Percentiles rank a stretch among this genome's conserved stretches.
Conservation (phyloP, 1,284 basidiomycete genomes). For the Ceratobasidium papillatum region DNA sequence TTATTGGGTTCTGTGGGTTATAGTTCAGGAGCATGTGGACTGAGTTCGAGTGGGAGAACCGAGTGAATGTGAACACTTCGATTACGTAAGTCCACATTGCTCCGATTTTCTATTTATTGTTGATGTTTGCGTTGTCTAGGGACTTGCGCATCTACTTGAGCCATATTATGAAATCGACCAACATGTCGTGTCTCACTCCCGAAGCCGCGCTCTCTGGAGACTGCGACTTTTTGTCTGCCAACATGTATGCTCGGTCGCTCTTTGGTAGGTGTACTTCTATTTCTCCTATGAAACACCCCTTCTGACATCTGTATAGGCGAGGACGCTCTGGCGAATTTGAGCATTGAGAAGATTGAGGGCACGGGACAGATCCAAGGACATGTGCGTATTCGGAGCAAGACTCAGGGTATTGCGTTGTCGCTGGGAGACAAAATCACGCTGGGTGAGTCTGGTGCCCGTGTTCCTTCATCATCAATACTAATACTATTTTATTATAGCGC, state of each 20-base stretch:
- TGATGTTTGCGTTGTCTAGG: conserved; percentile 51
- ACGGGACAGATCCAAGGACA: conserved; percentile 85
- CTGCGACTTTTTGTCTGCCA: conserved; percentile 93
- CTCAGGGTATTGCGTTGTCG: conserved; percentile 93
- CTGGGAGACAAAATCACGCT: conserved; percentile 93
- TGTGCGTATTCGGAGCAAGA: conserved; percentile 92
- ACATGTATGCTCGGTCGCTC: conserved; percentile 90
- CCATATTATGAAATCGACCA: conserved; percentile 92
- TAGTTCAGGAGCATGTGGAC: conserved; percentile 98
- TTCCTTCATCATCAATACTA: background rate
- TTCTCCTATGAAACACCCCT: background rate
- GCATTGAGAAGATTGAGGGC: conserved; percentile 87
- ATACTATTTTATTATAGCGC: background rate
- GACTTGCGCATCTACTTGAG: conserved; percentile 85
- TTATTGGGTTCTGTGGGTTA: conserved; percentile 15
- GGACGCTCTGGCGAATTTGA: conserved; percentile 95
- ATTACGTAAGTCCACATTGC: conserved; percentile 66
- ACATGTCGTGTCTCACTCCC: conserved; percentile 96
- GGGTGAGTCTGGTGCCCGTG: conserved; percentile 60
- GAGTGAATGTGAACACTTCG: conserved; percentile 88
- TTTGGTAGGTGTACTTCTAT: conserved; percentile 69
- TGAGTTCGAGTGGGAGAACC: conserved; percentile 98
- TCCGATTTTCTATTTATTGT: conserved; percentile 33
- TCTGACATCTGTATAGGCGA: conserved; percentile 65
- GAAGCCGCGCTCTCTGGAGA: conserved; percentile 91